Evolutionary conservation across 805 yeast species (phyloP), one percentile per base, ranked within the genome.

Genomic region (Yamadazyma akitaensis): DNA sequence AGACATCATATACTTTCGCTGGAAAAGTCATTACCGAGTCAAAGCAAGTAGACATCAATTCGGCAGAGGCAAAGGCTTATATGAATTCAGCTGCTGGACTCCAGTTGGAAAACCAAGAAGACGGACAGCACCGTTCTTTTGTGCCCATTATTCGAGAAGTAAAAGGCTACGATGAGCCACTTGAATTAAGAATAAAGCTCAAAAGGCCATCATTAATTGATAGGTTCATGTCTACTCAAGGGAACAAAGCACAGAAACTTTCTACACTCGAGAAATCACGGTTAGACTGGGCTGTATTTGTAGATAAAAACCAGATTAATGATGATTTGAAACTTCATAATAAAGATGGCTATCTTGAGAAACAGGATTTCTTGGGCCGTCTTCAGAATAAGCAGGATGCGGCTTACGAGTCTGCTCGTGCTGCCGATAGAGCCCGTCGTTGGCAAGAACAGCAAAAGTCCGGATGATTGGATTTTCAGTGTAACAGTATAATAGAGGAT

Each of bases 251-350:
- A 28, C 65, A 54, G 55, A 92, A 89, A 61, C 73, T 94, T 51
- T 87, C 96, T 19, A 94, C 99, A 0, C 70, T 94, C 53, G 98
- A 94, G 62, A 94, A 94, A 65, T 87, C 96, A 1, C 74, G 96
- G 51, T 73, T 94, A 42, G 99, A 94, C 65, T 94, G 98, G 96
- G 95, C 96, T 0, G 81, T 87, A 40, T 90, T 87, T 67, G 97
- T 94, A 26, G 97, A 92, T 65, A 77, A 85, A 53, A 82, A 84
- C 53, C 90, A 90, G 46, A 83, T 94, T 40, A 75, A 79, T 43
- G 97, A 88, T 53, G 99, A 94, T 51, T 77, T 94, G 59, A 77
- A 75, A 40, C 76, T 79, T 47, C 85, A 84, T 60, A 91, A 90
- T 62, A 91, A 87, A 70, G 94, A 84, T 43, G 99, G 99, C 8